Base-by-base conservation (phyloP, 805 yeast genomes). In the Starmerella geochares region DNA sequence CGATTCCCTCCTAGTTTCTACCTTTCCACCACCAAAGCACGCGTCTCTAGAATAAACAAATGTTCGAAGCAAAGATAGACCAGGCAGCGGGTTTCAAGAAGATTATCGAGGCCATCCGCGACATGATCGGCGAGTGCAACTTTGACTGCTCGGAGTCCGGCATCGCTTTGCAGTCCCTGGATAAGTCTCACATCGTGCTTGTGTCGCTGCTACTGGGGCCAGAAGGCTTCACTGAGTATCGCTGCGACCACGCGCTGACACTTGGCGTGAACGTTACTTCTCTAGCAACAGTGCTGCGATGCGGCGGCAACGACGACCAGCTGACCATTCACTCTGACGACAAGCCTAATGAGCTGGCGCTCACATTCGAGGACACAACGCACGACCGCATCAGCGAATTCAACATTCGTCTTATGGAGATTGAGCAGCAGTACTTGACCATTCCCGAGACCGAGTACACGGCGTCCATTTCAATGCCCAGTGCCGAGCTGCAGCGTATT, bases 31-130 rank as follows among this genome's bases (percentile, higher is more conserved):
- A n/a, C 37, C 21, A n/a, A 4, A 11, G 16, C 21, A 6, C 20
- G 37, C 37, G 20, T 10, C 21, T 33, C 3, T n/a, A 16, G 4
- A 33, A 6, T 16, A 3, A 4, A 33, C 11, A 4, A 4, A 92
- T 92, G 97, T 79, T 92, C 72, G 98, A 92, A 79, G 97, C 95
- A 59, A 88, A 87, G 73, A 85, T 92, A 60, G 90, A 83, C 61
- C 88, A 87, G 73, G 95, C 97, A 48, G 76, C 88, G 51, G 77
- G 87, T 58, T 78, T 92, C 65, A 92, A 92, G 71, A 87, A 84
- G 76, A 82, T 88, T 63, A 83, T 88, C 61, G 98, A 92, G 60
- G 81, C 97, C 51, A 83, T 90, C 66, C 85, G 86, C 65, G 98
- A 92, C 65, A 82, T 94, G 63, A 96, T 92, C 55, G 86, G 85